Conservation (phyloP, 768 basidiomycete genomes). For the Trametopsis cervina region DNA sequence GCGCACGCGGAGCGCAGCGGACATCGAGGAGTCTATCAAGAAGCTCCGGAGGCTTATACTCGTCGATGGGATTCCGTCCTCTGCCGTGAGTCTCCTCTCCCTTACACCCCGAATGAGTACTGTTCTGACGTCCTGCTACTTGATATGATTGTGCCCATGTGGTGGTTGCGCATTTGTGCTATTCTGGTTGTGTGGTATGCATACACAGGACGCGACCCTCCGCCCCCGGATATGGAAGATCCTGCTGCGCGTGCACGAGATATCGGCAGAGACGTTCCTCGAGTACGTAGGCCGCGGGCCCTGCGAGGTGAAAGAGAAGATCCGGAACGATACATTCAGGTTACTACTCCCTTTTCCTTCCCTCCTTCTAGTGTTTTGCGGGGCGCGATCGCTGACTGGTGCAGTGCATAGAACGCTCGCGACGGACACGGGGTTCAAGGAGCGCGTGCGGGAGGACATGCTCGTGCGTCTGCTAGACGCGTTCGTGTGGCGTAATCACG, state of each 20-base stretch:
- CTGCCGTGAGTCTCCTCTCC: conserved; percentile 43
- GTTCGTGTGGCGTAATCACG: conserved; percentile 93
- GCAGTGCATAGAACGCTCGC: conserved; percentile 65
- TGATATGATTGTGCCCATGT: too few relatives aligned
- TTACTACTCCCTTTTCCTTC: conserved; percentile 21
- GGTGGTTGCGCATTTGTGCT: too few relatives aligned
- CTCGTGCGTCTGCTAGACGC: conserved; percentile 94
- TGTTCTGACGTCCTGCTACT: not conserved
- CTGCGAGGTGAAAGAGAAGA: conserved; percentile 85
- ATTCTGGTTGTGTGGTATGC: too few relatives aligned
- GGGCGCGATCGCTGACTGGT: not conserved
- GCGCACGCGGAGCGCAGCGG: conserved; percentile 53
- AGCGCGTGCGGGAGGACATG: conserved; percentile 95
- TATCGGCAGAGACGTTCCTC: conserved; percentile 71
- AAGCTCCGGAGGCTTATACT: conserved; percentile 83
- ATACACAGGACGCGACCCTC: conserved; percentile 72
- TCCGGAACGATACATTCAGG: conserved; percentile 96
- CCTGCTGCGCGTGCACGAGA: conserved; percentile 70
- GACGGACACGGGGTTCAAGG: conserved; percentile 96
- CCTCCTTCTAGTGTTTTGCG: not conserved
- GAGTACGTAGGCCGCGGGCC: conserved; percentile 78
- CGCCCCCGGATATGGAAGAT: conserved; percentile 94
- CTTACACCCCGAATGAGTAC: too few relatives aligned
- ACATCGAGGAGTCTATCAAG: conserved; percentile 79
- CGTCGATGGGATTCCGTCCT: conserved; percentile 83